Base-by-base conservation (phyloP, 169 alveolate genomes). In the Plasmodium adleri region DNA sequence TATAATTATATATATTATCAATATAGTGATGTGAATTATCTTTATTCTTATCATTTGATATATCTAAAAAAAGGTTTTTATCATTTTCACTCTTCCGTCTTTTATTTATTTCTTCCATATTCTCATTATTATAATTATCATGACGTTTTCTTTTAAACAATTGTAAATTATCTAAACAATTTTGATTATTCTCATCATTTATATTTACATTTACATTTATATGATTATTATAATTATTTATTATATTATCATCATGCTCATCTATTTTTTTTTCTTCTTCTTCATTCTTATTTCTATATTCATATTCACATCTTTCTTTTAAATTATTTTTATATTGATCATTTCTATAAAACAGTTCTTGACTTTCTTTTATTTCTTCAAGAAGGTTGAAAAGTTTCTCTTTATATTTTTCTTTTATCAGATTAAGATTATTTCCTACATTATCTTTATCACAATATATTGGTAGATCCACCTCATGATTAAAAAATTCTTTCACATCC, bases 341-440 rank as follows among this genome's bases (percentile, higher is more conserved):
- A 39, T 39, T 39, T 39, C 10, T 39, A 39, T 39, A 39, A 39
- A 39, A 39, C 47, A 5, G 8, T 1, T 39, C 47, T 39, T 39
- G 47, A 5, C 9, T 39, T 6, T 52, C 26, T 39, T 78, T 78
- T 45, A 78, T 63, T 2, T 78, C 50, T 13, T 78, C 70, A n/a
- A 78, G 49, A 4, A 78, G 22, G 17, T n/a, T 13, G 26, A 78
- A 43, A 3, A 78, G 13, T 1, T 66, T 78, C 1, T 17, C 20
- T 66, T 66, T 71, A 43, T 78, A 78, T 1, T 47, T 66, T 50
- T 39, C 62, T 45, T 78, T 78, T 1, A 78, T 60, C 1, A 22
- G 22, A n/a, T 64, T 20, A 26, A 78, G 10, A 39, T 78, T 78
- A 9, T 8, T 63, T 8, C 39, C 76, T n/a, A 64, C 80, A 26